Conservation (phyloP, 2,329 filamentous ascomycete species). For the Aspergillus sclerotialis region DNA sequence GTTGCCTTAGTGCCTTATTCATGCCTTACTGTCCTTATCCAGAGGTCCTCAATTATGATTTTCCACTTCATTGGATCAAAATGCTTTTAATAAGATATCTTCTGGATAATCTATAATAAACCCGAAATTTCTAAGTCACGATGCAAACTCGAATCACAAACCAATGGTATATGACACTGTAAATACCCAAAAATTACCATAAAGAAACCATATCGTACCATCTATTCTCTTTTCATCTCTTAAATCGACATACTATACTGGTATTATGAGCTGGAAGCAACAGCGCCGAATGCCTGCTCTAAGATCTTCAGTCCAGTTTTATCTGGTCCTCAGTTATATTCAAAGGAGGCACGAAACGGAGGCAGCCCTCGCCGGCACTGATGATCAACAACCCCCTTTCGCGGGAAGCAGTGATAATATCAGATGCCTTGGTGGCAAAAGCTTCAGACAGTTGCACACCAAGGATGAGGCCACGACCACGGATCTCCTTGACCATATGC, state of each 20-base stretch:
- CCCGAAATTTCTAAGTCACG: no score
- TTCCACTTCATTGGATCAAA: not conserved
- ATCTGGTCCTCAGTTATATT: conserved; percentile 77
- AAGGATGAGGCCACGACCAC: conserved; percentile 78
- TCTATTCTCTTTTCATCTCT: conserved; percentile 4
- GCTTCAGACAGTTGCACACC: conserved; percentile 75
- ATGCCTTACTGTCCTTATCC: no score
- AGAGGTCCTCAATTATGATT: no score
- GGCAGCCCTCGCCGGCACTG: conserved; percentile 84
- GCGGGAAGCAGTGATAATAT: conserved; percentile 74
- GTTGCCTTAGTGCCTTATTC: not conserved
- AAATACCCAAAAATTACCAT: no score
- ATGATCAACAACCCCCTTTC: conserved; percentile 86
- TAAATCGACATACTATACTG: conserved; percentile 3
- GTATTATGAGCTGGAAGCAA: conserved; percentile 37
- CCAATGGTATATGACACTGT: conserved; percentile 13
- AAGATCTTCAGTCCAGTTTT: conserved; percentile 67
- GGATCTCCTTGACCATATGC: conserved; percentile 65
- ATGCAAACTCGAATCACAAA: not conserved
- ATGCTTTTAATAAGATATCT: not conserved
- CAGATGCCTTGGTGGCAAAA: conserved; percentile 43
- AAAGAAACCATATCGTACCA: conserved; percentile 11
- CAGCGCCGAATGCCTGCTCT: conserved; percentile 56
- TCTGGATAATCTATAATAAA: not conserved
- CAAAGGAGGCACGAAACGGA: conserved; percentile 85